These are phyloP conservation scores for Dictyostelium firmibasis DNA, from an alignment of 78 protist genomes.

Conservation along the genomic window DNA sequence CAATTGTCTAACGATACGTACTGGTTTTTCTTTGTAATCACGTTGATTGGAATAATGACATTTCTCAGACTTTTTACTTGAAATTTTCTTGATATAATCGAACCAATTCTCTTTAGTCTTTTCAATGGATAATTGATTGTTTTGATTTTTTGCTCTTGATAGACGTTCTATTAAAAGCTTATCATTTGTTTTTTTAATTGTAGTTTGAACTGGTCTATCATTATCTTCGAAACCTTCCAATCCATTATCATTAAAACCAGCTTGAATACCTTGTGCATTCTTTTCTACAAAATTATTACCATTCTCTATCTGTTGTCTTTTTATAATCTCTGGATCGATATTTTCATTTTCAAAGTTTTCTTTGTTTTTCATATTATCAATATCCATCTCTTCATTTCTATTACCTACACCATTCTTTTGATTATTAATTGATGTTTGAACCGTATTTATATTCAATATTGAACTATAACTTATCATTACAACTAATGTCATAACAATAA, in stretches of 20 bases:
- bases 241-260: neutral
- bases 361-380: neutral
- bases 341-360: neutral
- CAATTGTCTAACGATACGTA: neutral
- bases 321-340: neutral
- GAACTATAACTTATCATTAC: neutral
- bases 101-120: neutral
- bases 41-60: conserved; percentile 44
- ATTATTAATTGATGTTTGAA: neutral
- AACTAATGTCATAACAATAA: neutral
- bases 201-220: neutral
- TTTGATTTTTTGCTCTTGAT: neutral
- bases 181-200: neutral
- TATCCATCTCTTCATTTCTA: conserved; percentile 1
- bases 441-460: neutral
- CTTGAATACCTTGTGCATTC: neutral
- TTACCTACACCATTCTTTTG: neutral
- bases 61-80: neutral
- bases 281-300: neutral
- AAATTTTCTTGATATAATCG: neutral
- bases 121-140: neutral
- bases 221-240: neutral
- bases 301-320: neutral
- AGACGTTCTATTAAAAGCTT: neutral
- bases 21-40: neutral